phyloP scores from a whole-genome alignment of 2,329 filamentous ascomycete genomes.

The Tolypocladium paradoxum region DNA sequence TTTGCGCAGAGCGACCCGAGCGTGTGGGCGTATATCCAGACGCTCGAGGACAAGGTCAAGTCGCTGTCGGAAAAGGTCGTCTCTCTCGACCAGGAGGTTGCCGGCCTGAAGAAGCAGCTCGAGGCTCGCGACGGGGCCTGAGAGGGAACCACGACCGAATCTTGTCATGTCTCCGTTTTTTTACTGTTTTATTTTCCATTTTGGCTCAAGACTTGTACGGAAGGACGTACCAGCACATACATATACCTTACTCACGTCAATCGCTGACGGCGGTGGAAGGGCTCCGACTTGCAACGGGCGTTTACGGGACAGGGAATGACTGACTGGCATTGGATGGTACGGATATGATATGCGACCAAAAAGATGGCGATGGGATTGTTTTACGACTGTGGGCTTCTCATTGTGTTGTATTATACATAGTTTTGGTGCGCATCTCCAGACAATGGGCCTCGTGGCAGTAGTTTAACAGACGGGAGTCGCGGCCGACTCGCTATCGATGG shows the following conservation, averaged over 20 bases:
- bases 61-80: slow-evolving; percentile 22
- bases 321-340: slow-evolving; percentile 15
- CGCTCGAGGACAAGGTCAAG: slow-evolving; percentile 48
- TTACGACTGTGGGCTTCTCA: not conserved
- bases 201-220: not conserved
- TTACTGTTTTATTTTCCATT: not conserved
- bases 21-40: slow-evolving; percentile 63
- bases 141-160: not conserved
- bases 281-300: not conserved
- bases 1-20: slow-evolving; percentile 51
- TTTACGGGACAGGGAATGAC: slow-evolving; percentile 11
- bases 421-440: not conserved
- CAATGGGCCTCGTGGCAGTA: not conserved
- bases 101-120: slow-evolving; percentile 21
- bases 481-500: not conserved
- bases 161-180: slow-evolving; percentile 3
- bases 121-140: slow-evolving; percentile 17
- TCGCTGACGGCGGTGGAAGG: not conserved
- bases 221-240: not conserved
- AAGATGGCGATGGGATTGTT: slow-evolving; percentile 18
- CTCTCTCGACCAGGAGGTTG: slow-evolving; percentile 22
- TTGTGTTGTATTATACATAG: not conserved
- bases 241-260: not conserved
- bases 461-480: not conserved
- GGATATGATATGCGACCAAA: slow-evolving; percentile 16